These are phyloP conservation scores for Elaeis oleifera DNA, from an alignment of 202 grass and related monocot genomes.

Conservation along the genomic window DNA sequence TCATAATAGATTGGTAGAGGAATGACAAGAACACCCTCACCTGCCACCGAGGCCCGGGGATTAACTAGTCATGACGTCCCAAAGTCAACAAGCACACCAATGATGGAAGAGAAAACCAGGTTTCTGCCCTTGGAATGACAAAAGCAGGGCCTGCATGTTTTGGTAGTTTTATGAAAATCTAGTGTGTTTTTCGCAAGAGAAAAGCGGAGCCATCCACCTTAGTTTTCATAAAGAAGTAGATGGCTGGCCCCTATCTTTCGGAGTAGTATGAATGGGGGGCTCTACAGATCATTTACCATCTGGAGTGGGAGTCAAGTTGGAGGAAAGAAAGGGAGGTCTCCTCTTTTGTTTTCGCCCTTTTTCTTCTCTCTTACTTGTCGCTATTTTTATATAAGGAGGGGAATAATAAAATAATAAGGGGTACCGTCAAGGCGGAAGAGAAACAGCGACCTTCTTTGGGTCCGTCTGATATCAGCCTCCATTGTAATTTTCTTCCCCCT, in stretches of 20 bases:
- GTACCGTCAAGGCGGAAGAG: conserved; percentile 35
- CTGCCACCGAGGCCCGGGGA: conserved; percentile 24
- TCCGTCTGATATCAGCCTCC: conserved; percentile 11
- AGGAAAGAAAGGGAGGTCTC: conserved; percentile 32
- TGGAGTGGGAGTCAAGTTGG: conserved; percentile 62
- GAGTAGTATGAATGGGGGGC: conserved; percentile 20
- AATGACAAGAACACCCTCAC: conserved; percentile 25
- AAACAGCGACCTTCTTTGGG: conserved; percentile 55
- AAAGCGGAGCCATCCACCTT: conserved; percentile 23
- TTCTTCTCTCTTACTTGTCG: conserved; percentile 19
- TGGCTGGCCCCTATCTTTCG: conserved; percentile 1
- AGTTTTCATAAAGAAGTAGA: conserved; percentile 25
- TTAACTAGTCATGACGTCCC: conserved; percentile 16
- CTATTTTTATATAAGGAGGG: conserved; percentile 17
- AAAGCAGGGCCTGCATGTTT: no score
- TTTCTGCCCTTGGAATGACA: no score
- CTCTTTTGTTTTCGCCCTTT: not conserved
- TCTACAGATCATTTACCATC: conserved; percentile 38
- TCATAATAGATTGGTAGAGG: conserved; percentile 5
- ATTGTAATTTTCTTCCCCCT: conserved; percentile 9
- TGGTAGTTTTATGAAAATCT: no score
- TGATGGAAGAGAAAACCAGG: no score
- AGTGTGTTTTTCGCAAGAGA: conserved; percentile 15
- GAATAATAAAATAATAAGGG: conserved; percentile 15
- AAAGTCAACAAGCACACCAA: conserved; percentile 31